These are phyloP conservation scores for Strigomonas culicis DNA, from an alignment of 208 protist genomes.

Conservation along the genomic window DNA sequence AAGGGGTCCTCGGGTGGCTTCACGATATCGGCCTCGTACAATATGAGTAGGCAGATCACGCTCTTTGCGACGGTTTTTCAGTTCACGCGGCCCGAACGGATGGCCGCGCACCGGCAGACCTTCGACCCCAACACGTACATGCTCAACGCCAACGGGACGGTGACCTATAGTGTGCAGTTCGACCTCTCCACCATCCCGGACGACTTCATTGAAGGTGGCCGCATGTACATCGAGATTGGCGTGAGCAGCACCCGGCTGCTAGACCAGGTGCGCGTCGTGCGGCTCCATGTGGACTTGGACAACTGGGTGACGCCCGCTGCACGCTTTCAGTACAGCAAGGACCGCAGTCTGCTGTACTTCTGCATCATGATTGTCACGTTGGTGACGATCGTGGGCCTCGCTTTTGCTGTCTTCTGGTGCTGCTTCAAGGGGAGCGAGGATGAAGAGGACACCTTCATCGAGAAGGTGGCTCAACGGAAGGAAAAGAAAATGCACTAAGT, in stretches of 20 bases:
- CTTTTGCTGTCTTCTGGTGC: neutral
- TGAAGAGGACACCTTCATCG: slow-evolving; percentile 64
- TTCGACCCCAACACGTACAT: slow-evolving; percentile 77
- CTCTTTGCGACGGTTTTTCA: too few species aligned
- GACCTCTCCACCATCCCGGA: too few species aligned
- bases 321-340: neutral
- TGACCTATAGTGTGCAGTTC: slow-evolving; percentile 43
- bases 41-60: too few species aligned
- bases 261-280: neutral
- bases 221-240: slow-evolving; percentile 1
- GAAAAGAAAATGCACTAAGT: slow-evolving; percentile 2
- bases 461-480: slow-evolving; percentile 18
- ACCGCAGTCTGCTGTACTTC: neutral
- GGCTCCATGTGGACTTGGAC: slow-evolving; percentile 35
- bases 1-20: too few species aligned
- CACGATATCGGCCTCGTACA: too few species aligned
- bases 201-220: neutral
- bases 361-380: too few species aligned
- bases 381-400: neutral
- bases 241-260: neutral
- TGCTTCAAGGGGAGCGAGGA: slow-evolving; percentile 61
- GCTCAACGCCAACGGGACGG: slow-evolving; percentile 75
- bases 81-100: slow-evolving; percentile 28
- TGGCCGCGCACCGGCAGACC: slow-evolving; percentile 65
- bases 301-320: slow-evolving; percentile 49